These are phyloP conservation scores for Ceratocystis destructans DNA, from an alignment of 2,329 filamentous ascomycete genomes.

Conservation along the genomic window DNA sequence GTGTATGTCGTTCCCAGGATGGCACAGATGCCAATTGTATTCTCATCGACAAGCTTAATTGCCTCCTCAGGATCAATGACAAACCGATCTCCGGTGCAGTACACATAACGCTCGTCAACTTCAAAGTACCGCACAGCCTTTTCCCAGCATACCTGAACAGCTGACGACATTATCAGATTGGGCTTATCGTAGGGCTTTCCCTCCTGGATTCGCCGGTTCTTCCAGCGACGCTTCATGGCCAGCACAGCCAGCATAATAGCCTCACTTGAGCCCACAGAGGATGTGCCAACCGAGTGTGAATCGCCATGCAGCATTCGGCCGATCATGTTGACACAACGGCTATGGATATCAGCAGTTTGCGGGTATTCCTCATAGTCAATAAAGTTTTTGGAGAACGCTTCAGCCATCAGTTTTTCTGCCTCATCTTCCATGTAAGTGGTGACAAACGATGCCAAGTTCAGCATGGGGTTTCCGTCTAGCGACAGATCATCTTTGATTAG, in stretches of 20 bases:
- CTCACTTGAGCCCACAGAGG: conserved; percentile 79
- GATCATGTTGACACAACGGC: conserved; percentile 85
- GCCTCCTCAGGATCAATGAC: conserved; percentile 51
- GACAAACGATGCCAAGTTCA: conserved; percentile 81
- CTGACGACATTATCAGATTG: conserved; percentile 86
- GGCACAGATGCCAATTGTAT: conserved; percentile 78
- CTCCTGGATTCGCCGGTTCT: conserved; percentile 67
- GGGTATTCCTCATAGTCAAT: conserved; percentile 81
- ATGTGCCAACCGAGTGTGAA: conserved; percentile 65
- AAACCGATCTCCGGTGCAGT: conserved; percentile 47
- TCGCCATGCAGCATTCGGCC: conserved; percentile 69
- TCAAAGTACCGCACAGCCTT: conserved; percentile 85
- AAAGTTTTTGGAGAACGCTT: conserved; percentile 90
- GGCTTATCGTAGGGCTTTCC: conserved; percentile 69
- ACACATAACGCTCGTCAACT: conserved; percentile 72
- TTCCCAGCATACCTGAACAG: conserved; percentile 96
- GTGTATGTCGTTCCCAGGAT: conserved; percentile 93
- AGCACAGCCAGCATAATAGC: conserved; percentile 71
- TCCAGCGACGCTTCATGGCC: conserved; percentile 93
- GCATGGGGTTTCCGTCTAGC: conserved; percentile 79
- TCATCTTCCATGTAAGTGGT: conserved; percentile 98
- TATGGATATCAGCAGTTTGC: conserved; percentile 72
- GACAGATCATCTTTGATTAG: conserved; percentile 95
- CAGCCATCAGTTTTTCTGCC: conserved; percentile 87
- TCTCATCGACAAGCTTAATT: conserved; percentile 48